phyloP scores from a whole-genome alignment of 2,329 filamentous ascomycete species.

The Aspergillus pseudotamarii region DNA sequence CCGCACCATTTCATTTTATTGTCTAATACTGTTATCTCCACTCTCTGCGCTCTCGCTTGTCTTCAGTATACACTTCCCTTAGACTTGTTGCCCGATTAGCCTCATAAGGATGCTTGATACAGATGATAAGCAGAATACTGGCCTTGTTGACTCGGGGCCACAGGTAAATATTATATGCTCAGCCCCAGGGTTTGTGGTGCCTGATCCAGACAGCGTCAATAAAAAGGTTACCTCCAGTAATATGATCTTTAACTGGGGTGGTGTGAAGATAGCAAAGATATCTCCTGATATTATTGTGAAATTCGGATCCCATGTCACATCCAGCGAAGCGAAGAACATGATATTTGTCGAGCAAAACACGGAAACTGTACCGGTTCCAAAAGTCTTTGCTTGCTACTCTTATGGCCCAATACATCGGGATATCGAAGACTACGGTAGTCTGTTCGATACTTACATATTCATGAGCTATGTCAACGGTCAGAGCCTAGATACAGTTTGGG shows the following conservation, averaged over 20 bases:
- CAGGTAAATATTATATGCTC: no score
- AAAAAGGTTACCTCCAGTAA: neutral
- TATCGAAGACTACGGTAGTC: slow-evolving; percentile 16
- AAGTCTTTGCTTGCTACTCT: slow-evolving; percentile 20
- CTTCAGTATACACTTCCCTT: no score
- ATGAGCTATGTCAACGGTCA: slow-evolving; percentile 21
- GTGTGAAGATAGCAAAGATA: slow-evolving; percentile 20
- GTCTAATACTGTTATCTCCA: no score
- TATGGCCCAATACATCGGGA: slow-evolving; percentile 21
- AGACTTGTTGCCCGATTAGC: no score
- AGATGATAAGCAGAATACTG: no score
- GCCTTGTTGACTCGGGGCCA: no score
- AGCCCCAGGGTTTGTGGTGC: neutral
- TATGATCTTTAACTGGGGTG: slow-evolving; percentile 14
- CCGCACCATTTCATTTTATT: no score
- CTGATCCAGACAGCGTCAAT: neutral
- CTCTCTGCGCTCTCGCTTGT: no score
- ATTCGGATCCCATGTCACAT: slow-evolving; percentile 18
- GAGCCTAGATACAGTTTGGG: slow-evolving; percentile 19
- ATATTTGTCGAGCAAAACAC: slow-evolving; percentile 21
- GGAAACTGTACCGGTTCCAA: slow-evolving; percentile 17
- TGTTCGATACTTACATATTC: slow-evolving; percentile 25
- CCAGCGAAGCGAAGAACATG: slow-evolving; percentile 23
- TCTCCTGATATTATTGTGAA: slow-evolving; percentile 23
- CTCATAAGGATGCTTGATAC: no score